Evolutionary conservation across 345 rosid genomes (phyloP).

Genomic region (Salix caprea): DNA sequence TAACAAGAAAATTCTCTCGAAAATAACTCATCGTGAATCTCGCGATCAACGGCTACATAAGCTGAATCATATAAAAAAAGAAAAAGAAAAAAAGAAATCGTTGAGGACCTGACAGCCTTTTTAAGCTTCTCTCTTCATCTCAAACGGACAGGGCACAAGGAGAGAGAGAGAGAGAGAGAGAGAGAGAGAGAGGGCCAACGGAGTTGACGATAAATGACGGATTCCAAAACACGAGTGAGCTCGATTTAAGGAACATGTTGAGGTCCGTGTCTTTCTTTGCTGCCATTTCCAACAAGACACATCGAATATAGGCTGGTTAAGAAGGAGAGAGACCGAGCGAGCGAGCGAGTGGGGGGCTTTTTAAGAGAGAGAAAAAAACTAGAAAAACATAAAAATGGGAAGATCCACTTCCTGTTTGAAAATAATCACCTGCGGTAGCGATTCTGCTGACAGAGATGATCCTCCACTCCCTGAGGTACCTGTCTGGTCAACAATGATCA

Average conservation of each 20-base stretch:
- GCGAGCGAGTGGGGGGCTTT: neutral
- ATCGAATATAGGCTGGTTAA: constrained; percentile 5
- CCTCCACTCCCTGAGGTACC: constrained; percentile 46
- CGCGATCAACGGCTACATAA: neutral
- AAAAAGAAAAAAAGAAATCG: neutral
- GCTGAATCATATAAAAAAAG: neutral
- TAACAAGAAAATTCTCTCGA: neutral
- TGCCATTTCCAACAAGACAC: constrained; percentile 44
- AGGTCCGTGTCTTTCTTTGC: constrained; percentile 38
- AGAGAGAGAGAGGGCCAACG: constrained; percentile 1
- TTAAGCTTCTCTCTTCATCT: neutral
- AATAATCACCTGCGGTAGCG: constrained; percentile 63
- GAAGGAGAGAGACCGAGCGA: neutral
- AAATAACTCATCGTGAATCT: neutral
- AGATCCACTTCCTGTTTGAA: constrained; percentile 74
- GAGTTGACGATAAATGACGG: constrained; percentile 29
- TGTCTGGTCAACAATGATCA: neutral
- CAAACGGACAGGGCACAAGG: constrained; percentile 10
- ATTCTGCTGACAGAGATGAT: constrained; percentile 46
- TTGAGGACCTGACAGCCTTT: constrained; percentile 23
- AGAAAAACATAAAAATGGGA: constrained; percentile 39
- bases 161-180: neutral
- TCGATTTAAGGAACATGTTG: constrained; percentile 36
- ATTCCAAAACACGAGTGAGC: constrained; percentile 22
- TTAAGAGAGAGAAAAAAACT: constrained; percentile 4